These are phyloP conservation scores for Dendrocalamus latiflorus DNA, from an alignment of 202 grass and related monocot species.

Conservation along the genomic window DNA sequence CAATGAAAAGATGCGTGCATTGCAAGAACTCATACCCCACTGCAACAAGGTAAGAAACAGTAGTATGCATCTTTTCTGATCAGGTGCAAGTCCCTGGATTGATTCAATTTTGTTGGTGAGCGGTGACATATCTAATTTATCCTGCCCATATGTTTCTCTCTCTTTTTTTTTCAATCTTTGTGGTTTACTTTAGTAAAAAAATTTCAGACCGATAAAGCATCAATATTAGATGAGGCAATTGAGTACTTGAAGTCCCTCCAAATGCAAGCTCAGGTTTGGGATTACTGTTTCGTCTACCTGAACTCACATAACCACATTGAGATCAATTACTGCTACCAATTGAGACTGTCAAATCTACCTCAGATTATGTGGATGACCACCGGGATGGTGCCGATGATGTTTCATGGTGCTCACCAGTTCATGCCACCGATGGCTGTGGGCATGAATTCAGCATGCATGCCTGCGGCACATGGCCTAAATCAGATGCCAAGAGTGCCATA, in stretches of 20 bases:
- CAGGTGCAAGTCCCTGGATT: no score
- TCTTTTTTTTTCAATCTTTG: neutral
- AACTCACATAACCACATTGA: neutral
- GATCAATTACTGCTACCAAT: neutral
- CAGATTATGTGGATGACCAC: slow-evolving; percentile 97
- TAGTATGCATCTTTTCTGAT: no score
- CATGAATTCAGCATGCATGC: slow-evolving; percentile 45
- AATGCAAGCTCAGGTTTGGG: slow-evolving; percentile 83
- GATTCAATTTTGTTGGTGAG: slow-evolving; percentile 18
- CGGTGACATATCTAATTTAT: neutral
- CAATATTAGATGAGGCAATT: no score
- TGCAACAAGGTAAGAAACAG: no score
- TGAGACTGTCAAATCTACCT: slow-evolving; percentile 3
- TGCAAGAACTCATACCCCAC: no score
- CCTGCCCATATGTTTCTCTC: slow-evolving; percentile 9
- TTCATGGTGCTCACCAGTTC: slow-evolving; percentile 63
- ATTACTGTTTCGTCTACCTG: neutral
- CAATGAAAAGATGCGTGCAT: no score
- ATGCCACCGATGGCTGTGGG: slow-evolving; percentile 63
- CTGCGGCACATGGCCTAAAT: slow-evolving; percentile 49
- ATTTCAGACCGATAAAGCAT: no score
- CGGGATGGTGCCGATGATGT: slow-evolving; percentile 75
- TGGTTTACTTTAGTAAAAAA: neutral
- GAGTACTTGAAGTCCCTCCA: no score
- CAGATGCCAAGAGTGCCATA: no score